Percentiles rank a stretch among this genome's conserved stretches.
These are phyloP conservation scores for Suillus placidus DNA, from an alignment of 768 basidiomycete species.

Conservation along the genomic window DNA sequence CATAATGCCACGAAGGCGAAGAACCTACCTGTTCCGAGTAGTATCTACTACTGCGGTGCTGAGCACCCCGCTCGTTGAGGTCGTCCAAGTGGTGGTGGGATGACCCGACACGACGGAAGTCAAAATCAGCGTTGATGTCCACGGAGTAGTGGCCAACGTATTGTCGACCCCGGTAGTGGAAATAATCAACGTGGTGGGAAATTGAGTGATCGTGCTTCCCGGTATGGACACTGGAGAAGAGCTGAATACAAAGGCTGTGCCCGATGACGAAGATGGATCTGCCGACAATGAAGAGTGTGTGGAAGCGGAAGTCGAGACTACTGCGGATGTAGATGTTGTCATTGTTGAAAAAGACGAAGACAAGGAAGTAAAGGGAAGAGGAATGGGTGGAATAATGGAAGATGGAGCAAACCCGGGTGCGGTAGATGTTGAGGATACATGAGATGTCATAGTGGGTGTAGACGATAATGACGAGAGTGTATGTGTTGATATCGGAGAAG, in stretches of 20 bases:
- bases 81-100: constrained; percentile 20
- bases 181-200: constrained; percentile 19
- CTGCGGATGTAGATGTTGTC: not conserved
- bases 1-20: constrained; percentile 1
- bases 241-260: not conserved
- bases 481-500: not conserved
- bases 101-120: constrained; percentile 21
- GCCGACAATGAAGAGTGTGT: not conserved
- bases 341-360: not conserved
- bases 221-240: not conserved
- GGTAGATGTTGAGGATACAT: not conserved
- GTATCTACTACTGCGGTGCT: constrained; percentile 23
- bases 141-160: constrained; percentile 3
- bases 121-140: constrained; percentile 24
- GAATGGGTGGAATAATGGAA: not conserved
- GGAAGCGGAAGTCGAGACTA: not conserved
- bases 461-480: not conserved
- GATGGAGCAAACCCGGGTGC: not conserved
- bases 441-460: not conserved
- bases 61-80: constrained; percentile 25
- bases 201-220: not conserved
- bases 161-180: constrained; percentile 19
- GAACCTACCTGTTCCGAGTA: constrained; percentile 20
- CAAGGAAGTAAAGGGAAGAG: not conserved
- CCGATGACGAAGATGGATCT: not conserved